A percentile compares a stretch with the other conserved stretches of the same genome.
These are phyloP conservation scores for Syzygium malaccense DNA, from an alignment of 441 rosid genomes.

Conservation along the genomic window DNA sequence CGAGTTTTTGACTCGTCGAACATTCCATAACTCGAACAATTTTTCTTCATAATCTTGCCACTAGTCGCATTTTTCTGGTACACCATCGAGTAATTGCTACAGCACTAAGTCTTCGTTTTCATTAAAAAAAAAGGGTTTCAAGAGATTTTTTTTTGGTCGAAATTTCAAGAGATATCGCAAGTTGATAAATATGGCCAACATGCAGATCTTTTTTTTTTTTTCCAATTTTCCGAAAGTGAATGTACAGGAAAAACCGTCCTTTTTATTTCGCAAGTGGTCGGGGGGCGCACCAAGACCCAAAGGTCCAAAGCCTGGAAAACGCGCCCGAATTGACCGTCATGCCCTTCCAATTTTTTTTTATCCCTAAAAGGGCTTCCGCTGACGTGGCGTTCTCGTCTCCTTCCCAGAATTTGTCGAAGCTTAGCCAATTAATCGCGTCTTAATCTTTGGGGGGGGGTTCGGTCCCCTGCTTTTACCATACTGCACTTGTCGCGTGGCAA, in stretches of 20 bases:
- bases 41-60: not conserved
- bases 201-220: too few relatives aligned
- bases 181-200: not conserved
- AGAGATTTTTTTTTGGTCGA: too few relatives aligned
- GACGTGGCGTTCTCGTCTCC: not conserved
- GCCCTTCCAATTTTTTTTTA: not conserved
- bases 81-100: not conserved
- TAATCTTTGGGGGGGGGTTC: not conserved
- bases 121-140: not conserved
- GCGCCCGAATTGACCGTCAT: not conserved
- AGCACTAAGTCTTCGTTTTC: not conserved
- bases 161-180: not conserved
- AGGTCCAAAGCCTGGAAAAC: not conserved
- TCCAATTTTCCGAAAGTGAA: not conserved
- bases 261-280: not conserved
- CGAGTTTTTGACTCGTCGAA: not conserved
- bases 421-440: not conserved
- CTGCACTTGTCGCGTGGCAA: not conserved
- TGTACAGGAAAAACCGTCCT: not conserved
- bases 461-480: not conserved
- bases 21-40: not conserved
- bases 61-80: not conserved
- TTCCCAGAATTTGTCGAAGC: not conserved
- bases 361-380: not conserved
- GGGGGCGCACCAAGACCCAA: not conserved